Conservation (phyloP, 2,329 filamentous ascomycete genomes). For the Ceratocystiopsis brevicomis region DNA sequence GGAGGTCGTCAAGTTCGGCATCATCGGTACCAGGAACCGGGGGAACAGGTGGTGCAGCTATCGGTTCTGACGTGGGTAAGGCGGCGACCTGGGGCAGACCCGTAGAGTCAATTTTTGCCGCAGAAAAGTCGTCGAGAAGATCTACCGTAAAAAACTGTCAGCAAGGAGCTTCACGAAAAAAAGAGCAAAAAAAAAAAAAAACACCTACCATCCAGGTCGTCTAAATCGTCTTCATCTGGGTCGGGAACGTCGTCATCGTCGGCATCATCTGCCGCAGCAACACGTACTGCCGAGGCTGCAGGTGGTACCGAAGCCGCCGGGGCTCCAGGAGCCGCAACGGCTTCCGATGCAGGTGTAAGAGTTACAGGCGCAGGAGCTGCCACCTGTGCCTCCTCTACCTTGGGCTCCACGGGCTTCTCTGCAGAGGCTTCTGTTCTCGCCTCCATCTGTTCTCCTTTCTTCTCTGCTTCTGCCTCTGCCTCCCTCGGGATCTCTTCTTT, state of each 20-base stretch:
- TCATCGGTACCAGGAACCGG: slow-evolving; percentile 5
- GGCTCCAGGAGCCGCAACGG: slow-evolving; percentile 8
- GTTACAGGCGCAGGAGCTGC: not conserved
- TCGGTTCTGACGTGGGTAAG: too few species aligned
- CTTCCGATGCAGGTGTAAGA: not conserved
- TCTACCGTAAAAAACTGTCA: slow-evolving; percentile 30
- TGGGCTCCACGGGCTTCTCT: not conserved
- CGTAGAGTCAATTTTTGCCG: slow-evolving; percentile 37
- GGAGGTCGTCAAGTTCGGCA: slow-evolving; percentile 19
- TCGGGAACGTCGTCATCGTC: slow-evolving; percentile 51
- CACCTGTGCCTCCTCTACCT: not conserved
- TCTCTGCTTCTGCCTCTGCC: not conserved
- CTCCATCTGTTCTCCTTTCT: not conserved
- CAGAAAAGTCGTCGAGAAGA: slow-evolving; percentile 78
- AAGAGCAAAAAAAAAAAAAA: too few species aligned
- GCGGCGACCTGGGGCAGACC: slow-evolving; percentile 9
- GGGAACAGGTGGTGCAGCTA: slow-evolving; percentile 6
- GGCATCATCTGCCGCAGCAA: slow-evolving; percentile 12
- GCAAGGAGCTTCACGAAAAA: not conserved
- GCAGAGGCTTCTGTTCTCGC: not conserved
- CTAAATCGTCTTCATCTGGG: slow-evolving; percentile 79
- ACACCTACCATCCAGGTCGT: slow-evolving; percentile 64
- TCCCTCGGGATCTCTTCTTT: not conserved
- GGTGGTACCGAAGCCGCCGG: not conserved
- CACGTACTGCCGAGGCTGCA: not conserved